Conservation (phyloP, 2,329 filamentous ascomycete species). For the Aspergillus chevalieri region DNA sequence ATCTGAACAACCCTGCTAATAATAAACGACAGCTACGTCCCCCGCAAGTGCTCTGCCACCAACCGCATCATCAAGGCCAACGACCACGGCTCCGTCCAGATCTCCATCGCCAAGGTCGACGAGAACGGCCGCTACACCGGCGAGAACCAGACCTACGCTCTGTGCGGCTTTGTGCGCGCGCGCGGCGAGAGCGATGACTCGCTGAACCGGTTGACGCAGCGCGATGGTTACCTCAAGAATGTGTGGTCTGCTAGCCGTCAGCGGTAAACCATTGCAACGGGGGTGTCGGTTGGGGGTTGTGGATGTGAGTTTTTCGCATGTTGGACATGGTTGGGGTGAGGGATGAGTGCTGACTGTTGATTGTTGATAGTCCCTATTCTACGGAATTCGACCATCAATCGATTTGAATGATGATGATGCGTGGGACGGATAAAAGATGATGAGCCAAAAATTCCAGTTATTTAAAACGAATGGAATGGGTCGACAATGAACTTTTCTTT, state of each 20-base stretch:
- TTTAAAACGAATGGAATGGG: neutral
- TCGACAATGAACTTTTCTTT: neutral
- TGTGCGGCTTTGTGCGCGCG: conserved; percentile 94
- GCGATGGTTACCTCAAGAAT: conserved; percentile 92
- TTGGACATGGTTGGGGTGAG: too few relatives aligned
- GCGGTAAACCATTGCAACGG: conserved; percentile 30
- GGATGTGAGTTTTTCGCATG: conserved; percentile 14
- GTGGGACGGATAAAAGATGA: neutral
- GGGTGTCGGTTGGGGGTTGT: conserved; percentile 19
- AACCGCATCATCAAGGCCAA: conserved; percentile 99
- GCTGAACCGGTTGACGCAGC: conserved; percentile 91
- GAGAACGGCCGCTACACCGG: conserved; percentile 96
- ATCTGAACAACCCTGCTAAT: neutral
- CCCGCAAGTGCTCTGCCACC: conserved; percentile 97
- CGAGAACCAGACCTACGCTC: conserved; percentile 95
- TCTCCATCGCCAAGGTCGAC: conserved; percentile 95
- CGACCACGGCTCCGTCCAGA: conserved; percentile 97
- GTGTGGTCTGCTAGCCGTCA: conserved; percentile 77
- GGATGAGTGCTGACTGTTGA: too few relatives aligned
- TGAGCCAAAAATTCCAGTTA: neutral
- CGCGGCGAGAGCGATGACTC: conserved; percentile 98
- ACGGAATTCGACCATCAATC: neutral
- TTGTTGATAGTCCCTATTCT: neutral
- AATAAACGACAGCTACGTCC: conserved; percentile 67
- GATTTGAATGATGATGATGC: neutral